Conservation (phyloP, 2,329 filamentous ascomycete species). For the Ambrosiella cleistominuta region DNA sequence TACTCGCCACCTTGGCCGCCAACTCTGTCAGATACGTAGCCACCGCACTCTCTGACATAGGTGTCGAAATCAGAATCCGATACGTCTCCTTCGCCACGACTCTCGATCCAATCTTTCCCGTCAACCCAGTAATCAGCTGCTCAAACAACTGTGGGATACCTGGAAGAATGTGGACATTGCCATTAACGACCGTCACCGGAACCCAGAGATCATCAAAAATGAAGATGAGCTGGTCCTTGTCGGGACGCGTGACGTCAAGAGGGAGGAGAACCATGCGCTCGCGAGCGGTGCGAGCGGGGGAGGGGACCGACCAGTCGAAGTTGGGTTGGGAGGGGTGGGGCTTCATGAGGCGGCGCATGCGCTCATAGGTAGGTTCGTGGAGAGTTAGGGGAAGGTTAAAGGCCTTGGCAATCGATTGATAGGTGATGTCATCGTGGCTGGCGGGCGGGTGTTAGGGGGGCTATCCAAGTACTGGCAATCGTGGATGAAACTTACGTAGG, state of each 20-base stretch:
- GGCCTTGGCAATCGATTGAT: constrained; percentile 80
- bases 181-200: constrained; percentile 72
- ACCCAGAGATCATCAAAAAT: constrained; percentile 75
- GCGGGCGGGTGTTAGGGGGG: neutral
- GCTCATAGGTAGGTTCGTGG: constrained; percentile 57
- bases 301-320: constrained; percentile 74
- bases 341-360: constrained; percentile 69
- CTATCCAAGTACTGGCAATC: neutral
- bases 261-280: constrained; percentile 83
- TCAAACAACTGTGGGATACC: constrained; percentile 76
- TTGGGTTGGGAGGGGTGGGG: constrained; percentile 53
- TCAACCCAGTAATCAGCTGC: constrained; percentile 58
- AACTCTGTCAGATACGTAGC: constrained; percentile 70
- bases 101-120: constrained; percentile 50
- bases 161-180: constrained; percentile 83
- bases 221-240: constrained; percentile 61
- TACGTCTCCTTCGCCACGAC: constrained; percentile 57
- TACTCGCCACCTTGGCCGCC: constrained; percentile 51
- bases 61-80: constrained; percentile 71
- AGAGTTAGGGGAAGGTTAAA: constrained; percentile 62
- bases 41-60: constrained; percentile 68
- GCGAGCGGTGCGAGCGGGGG: constrained; percentile 60
- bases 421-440: constrained; percentile 95
- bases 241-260: constrained; percentile 46
- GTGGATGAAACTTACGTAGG: constrained; percentile 50